Conservation (phyloP, 129 eudicot species). For the Lactuca sativa region DNA sequence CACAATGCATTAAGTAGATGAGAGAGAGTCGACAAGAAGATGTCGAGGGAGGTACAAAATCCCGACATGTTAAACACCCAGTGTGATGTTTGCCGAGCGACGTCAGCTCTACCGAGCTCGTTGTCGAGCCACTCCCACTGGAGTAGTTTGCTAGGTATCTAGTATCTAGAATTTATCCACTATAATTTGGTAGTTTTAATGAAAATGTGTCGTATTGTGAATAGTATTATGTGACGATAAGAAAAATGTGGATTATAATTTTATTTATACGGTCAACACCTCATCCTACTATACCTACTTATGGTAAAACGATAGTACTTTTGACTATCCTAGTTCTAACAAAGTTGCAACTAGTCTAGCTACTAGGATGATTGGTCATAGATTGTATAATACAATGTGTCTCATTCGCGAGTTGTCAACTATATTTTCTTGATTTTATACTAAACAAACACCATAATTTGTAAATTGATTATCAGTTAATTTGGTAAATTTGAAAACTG, state of each 20-base stretch:
- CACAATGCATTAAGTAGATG: too few relatives aligned
- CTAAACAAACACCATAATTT: too few relatives aligned
- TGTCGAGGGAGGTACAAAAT: too few relatives aligned
- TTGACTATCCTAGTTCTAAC: conserved; percentile 20
- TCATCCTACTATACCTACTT: conserved; percentile 6
- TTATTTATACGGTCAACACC: background rate
- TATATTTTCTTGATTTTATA: too few relatives aligned
- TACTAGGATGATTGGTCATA: conserved; percentile 30
- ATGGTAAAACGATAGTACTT: conserved; percentile 18
- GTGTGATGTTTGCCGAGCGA: too few relatives aligned
- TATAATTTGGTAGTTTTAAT: background rate
- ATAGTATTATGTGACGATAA: conserved; percentile 8
- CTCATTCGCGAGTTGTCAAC: background rate
- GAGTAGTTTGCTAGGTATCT: background rate
- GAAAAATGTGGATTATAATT: background rate
- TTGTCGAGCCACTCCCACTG: too few relatives aligned
- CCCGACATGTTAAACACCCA: too few relatives aligned
- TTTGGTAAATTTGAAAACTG: too few relatives aligned
- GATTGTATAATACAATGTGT: conserved; percentile 2
- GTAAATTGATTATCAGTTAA: too few relatives aligned
- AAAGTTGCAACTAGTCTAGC: conserved; percentile 19
- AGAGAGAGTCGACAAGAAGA: too few relatives aligned
- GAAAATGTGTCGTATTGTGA: conserved; percentile 1
- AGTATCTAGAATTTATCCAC: conserved; percentile 6
- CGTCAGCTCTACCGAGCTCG: too few relatives aligned